phyloP scores from a whole-genome alignment of 352 stramenopile species.

The Globisporangium perplexum region DNA sequence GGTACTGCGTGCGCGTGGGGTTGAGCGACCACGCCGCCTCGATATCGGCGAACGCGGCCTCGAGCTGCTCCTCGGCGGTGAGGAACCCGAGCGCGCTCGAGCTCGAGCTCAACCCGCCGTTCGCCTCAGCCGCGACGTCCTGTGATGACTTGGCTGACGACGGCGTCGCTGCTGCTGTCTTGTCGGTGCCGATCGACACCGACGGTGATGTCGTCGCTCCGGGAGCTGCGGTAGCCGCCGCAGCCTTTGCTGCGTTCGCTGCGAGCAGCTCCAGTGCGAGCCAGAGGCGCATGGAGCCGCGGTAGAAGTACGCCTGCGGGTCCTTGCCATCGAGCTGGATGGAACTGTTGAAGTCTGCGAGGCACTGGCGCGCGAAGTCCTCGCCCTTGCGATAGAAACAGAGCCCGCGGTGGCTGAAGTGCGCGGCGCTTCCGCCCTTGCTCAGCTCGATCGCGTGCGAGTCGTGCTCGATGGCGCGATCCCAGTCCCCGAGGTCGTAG shows the following conservation, averaged over 20 bases:
- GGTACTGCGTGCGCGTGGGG: constrained; percentile 33
- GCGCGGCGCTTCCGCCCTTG: constrained; percentile 34
- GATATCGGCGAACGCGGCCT: constrained; percentile 67
- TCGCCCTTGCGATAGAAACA: constrained; percentile 68
- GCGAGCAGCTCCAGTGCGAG: constrained; percentile 44
- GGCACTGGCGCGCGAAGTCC: constrained; percentile 39
- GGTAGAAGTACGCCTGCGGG: constrained; percentile 72
- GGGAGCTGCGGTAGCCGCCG: background rate
- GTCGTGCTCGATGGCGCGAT: constrained; percentile 54
- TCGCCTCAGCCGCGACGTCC: constrained; percentile 10
- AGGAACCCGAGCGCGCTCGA: constrained; percentile 13
- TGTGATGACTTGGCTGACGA: background rate
- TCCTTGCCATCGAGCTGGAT: constrained; percentile 74
- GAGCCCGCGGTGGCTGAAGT: constrained; percentile 61
- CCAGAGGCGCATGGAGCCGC: constrained; percentile 56
- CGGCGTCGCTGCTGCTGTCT: background rate
- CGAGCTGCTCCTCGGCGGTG: constrained; percentile 44
- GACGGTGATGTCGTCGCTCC: background rate
- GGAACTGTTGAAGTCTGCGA: constrained; percentile 64
- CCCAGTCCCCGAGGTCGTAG: constrained; percentile 44
- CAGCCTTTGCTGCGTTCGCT: background rate
- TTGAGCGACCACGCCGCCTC: constrained; percentile 69
- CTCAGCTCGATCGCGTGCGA: constrained; percentile 64
- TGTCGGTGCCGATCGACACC: background rate
- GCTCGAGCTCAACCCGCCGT: constrained; percentile 6